phyloP scores from a whole-genome alignment of 2,329 filamentous ascomycete genomes.

The Cordyceps javanica region DNA sequence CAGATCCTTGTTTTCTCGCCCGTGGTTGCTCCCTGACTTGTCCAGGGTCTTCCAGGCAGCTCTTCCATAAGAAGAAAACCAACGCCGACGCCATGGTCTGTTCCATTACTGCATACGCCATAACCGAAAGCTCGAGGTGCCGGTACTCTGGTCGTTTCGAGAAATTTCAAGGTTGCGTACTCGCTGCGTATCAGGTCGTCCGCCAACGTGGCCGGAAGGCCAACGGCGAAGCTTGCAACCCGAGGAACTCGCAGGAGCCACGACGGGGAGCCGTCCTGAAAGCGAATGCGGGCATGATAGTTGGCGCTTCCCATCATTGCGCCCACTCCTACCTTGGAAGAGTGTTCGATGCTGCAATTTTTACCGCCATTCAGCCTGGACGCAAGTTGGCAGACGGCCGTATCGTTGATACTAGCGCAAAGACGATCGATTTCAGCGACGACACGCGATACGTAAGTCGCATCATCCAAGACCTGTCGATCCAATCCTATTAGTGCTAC shows the following conservation, averaged over 20 bases:
- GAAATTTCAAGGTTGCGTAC: slow-evolving; percentile 27
- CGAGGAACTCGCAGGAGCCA: slow-evolving; percentile 24
- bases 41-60: slow-evolving; percentile 21
- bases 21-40: slow-evolving; percentile 4
- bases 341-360: slow-evolving; percentile 14
- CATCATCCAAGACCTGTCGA: background rate
- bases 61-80: slow-evolving; percentile 24
- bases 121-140: slow-evolving; percentile 22
- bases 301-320: slow-evolving; percentile 23
- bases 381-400: slow-evolving; percentile 16
- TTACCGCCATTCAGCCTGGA: slow-evolving; percentile 14
- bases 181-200: slow-evolving; percentile 26
- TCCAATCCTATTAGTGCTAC: background rate
- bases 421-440: slow-evolving; percentile 14
- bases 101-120: slow-evolving; percentile 17
- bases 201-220: slow-evolving; percentile 16
- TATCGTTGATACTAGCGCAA: slow-evolving; percentile 14
- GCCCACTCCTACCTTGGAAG: slow-evolving; percentile 12
- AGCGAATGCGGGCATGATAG: slow-evolving; percentile 24
- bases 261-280: slow-evolving; percentile 20
- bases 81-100: slow-evolving; percentile 21
- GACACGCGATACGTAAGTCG: background rate
- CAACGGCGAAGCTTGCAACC: slow-evolving; percentile 12
- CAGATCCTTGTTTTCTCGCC: slow-evolving; percentile 19
- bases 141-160: slow-evolving; percentile 25